Base-by-base conservation (phyloP, 352 stramenopile genomes). In the Phytopythium chamaehyphon region DNA sequence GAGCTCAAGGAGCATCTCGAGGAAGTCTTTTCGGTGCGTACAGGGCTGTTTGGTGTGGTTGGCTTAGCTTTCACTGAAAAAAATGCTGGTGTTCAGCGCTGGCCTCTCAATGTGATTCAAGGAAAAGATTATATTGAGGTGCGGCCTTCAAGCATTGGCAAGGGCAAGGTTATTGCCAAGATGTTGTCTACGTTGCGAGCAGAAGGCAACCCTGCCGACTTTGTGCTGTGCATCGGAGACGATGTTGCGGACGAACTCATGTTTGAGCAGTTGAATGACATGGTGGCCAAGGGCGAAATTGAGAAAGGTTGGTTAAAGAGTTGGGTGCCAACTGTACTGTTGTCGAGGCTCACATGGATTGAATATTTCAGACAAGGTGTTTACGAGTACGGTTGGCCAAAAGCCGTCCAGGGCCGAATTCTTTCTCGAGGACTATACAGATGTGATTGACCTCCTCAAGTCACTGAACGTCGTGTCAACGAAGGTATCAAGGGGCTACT, bases 221-320 rank as follows among this genome's bases (percentile, higher is more conserved):
- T 99, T 76, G 80, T 98, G 10, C 59, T 99, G n/a, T 95, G 90
- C 19, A 82, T 99, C 40, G 97, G 97, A 26, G 97, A 99, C 64
- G 97, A 99, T 59, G 90, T 97, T 43, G 97, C 95, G 11, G 97
- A 99, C 57, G 97, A 99, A 68, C 87, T 97, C 49, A 99, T 99
- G 96, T 98, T 93, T 40, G 76, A 93, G 16, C 66, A 85, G 16
- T 51, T 91, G 7, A 73, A 88, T 12, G 68, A 72, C 23, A 76
- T 86, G 56, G 61, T 74, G 8, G 61, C 55, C 7, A 68, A 62
- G 7, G 24, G 54, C 14, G 62, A 74, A 21, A 50, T 87, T 11
- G 50, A 65, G 15, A 68, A 73, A 79, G 76, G 79, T 88, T 23
- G 0, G 47, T 15, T 65, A 53, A 58, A 19, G 5, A n/a, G 21